Conservation (phyloP, 2,329 filamentous ascomycete species). For the Phialocephala sp. region DNA sequence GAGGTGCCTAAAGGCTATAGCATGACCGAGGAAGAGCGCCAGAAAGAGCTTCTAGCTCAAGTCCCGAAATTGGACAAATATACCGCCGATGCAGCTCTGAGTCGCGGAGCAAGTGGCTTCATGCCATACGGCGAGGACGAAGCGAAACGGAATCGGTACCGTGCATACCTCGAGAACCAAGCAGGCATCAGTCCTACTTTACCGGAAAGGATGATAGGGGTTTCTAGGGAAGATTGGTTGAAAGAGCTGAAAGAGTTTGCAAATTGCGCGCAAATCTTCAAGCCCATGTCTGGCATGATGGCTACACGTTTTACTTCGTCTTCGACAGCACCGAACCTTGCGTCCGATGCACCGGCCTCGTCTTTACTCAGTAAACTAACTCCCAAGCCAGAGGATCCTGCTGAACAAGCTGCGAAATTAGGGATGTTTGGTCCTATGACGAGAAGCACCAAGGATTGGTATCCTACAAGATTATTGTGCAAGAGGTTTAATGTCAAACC, state of each 20-base stretch:
- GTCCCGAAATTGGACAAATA: conserved; percentile 70
- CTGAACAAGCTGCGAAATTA: conserved; percentile 83
- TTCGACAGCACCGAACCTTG: conserved; percentile 51
- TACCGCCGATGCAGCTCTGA: conserved; percentile 71
- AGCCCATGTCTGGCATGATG: conserved; percentile 90
- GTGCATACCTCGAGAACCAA: conserved; percentile 78
- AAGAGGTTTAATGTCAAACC: conserved; percentile 91
- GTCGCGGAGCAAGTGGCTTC: conserved; percentile 68
- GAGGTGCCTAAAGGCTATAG: conserved; percentile 73
- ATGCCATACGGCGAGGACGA: conserved; percentile 87
- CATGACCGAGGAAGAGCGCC: conserved; percentile 66
- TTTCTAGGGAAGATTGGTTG: conserved; percentile 74
- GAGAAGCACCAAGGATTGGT: conserved; percentile 72
- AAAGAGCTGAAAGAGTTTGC: conserved; percentile 79
- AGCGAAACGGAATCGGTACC: conserved; percentile 79
- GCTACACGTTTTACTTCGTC: conserved; percentile 88
- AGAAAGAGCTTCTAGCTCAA: conserved; percentile 61
- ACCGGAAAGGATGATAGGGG: conserved; percentile 53
- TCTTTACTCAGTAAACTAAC: conserved; percentile 53
- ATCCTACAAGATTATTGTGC: conserved; percentile 84
- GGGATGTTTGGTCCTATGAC: conserved; percentile 96
- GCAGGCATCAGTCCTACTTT: conserved; percentile 65
- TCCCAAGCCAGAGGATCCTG: conserved; percentile 72
- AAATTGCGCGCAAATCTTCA: conserved; percentile 79
- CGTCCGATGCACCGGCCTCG: conserved; percentile 46